These are phyloP conservation scores for Coemansia sp. DNA, from an alignment of 192 early-diverging fungal genomes.

Conservation along the genomic window DNA sequence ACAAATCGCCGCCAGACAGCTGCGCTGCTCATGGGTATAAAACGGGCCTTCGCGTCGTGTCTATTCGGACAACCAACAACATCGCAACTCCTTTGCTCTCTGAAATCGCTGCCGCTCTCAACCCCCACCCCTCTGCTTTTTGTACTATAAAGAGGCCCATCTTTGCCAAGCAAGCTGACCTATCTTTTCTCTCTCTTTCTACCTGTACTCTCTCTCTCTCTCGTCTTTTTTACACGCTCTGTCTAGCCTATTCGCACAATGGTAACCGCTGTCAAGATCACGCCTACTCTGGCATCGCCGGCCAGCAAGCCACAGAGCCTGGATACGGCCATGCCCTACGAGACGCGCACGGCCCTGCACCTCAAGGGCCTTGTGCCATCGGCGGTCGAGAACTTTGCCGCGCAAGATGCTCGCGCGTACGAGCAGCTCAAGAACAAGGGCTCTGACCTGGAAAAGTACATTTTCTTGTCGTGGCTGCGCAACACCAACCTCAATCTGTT, in stretches of 20 bases:
- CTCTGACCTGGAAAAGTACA: constrained; percentile 73
- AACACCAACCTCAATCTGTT: constrained; percentile 75
- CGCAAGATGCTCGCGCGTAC: constrained; percentile 70
- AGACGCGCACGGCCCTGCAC: constrained; percentile 59
- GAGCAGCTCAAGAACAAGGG: constrained; percentile 64
- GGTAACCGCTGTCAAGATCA: constrained; percentile 25
- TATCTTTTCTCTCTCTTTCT: background rate
- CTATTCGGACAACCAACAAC: background rate
- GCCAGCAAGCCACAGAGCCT: constrained; percentile 28
- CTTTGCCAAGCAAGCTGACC: constrained; percentile 3
- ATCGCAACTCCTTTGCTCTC: background rate
- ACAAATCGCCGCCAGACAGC: constrained; percentile 3
- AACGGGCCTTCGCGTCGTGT: background rate
- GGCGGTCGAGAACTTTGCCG: constrained; percentile 66
- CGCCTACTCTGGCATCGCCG: constrained; percentile 2
- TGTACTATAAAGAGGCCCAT: background rate
- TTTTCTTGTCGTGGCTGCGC: constrained; percentile 73
- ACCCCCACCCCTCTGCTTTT: constrained; percentile 3
- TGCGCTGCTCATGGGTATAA: background rate
- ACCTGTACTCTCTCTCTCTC: constrained; percentile 6
- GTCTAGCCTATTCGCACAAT: constrained; percentile 32
- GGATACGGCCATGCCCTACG: constrained; percentile 37
- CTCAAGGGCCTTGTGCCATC: constrained; percentile 68
- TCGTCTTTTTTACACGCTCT: background rate
- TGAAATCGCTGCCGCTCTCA: background rate